Evolutionary conservation across 805 yeast species (phyloP).

Genomic region (Yarrowia sp.): DNA sequence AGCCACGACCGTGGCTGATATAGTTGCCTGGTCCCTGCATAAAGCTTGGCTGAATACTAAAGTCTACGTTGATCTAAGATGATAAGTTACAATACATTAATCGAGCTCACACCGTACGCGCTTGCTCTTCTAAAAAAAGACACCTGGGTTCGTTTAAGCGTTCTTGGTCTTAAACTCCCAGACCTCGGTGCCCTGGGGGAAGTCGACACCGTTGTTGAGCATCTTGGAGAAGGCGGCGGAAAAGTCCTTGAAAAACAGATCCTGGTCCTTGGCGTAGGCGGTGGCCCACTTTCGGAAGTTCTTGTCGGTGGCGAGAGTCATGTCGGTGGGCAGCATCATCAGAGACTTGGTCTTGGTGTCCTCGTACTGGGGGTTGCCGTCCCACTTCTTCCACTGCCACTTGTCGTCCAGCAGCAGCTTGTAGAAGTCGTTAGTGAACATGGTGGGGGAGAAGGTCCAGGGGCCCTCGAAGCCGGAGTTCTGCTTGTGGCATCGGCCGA

Average conservation of each 20-base stretch:
- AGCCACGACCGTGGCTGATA: neutral
- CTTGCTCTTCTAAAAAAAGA: constrained; percentile 10
- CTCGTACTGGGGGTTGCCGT: constrained; percentile 67
- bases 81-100: constrained; percentile 34
- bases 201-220: constrained; percentile 71
- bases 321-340: constrained; percentile 84
- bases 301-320: constrained; percentile 66
- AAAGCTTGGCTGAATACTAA: neutral
- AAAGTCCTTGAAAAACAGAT: constrained; percentile 66
- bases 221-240: constrained; percentile 67
- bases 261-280: constrained; percentile 66
- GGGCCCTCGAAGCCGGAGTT: constrained; percentile 77
- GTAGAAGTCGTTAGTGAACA: constrained; percentile 74
- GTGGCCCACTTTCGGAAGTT: constrained; percentile 63
- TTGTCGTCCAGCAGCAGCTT: constrained; percentile 61
- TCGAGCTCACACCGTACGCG: neutral
- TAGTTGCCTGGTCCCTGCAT: neutral
- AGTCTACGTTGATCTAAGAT: neutral
- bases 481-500: constrained; percentile 75
- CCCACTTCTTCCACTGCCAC: constrained; percentile 64
- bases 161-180: constrained; percentile 36
- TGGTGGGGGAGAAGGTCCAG: constrained; percentile 80
- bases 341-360: constrained; percentile 61
- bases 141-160: constrained; percentile 15
- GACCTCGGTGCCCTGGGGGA: constrained; percentile 45